Conservation (phyloP, 768 basidiomycete species). For the Kwoniella bestiolae region DNA sequence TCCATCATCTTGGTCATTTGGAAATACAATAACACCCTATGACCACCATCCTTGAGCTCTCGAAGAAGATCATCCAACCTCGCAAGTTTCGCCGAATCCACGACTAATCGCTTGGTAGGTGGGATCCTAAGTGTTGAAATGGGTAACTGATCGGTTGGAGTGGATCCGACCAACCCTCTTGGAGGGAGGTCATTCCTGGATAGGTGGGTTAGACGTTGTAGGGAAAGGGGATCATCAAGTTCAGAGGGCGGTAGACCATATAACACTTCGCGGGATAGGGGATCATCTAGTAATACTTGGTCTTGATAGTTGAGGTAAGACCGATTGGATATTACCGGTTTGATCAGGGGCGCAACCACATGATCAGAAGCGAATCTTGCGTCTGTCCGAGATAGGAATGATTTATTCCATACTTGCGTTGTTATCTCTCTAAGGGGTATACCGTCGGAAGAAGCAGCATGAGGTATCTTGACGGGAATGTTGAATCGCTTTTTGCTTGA, state of each 20-base stretch:
- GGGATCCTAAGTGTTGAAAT: constrained; percentile 86
- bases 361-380: constrained; percentile 86
- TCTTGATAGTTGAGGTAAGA: constrained; percentile 74
- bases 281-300: constrained; percentile 65
- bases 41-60: constrained; percentile 88
- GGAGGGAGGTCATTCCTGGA: constrained; percentile 68
- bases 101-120: constrained; percentile 89
- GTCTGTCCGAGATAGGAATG: constrained; percentile 77
- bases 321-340: constrained; percentile 72
- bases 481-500: constrained; percentile 24
- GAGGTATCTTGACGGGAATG: constrained; percentile 58
- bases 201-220: constrained; percentile 60
- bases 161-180: constrained; percentile 69
- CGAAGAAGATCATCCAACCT: constrained; percentile 85
- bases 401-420: constrained; percentile 67
- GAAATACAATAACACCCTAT: constrained; percentile 95
- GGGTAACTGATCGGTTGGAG: constrained; percentile 75
- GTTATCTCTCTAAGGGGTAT: constrained; percentile 70
- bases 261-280: constrained; percentile 73
- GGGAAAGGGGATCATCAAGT: constrained; percentile 66
- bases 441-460: constrained; percentile 52
- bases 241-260: constrained; percentile 79
- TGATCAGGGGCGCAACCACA: constrained; percentile 81
- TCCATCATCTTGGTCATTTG: constrained; percentile 99
- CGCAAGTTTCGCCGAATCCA: constrained; percentile 94